phyloP scores from a whole-genome alignment of 495 filamentous ascomycete genomes.

The Hypoxylon lienhwacheense region DNA sequence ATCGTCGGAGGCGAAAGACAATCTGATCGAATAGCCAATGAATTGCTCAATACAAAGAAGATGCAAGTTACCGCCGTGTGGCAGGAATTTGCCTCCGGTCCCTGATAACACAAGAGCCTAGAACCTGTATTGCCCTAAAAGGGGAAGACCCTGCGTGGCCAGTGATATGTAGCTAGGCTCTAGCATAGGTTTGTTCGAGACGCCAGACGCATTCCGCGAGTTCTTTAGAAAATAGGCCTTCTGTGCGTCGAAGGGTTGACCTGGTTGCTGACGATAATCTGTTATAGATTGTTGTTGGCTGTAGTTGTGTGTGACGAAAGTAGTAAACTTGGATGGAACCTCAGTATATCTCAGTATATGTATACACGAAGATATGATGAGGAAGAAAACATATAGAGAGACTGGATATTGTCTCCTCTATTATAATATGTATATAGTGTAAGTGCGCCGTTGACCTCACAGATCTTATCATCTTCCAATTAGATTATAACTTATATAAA shows the following conservation, averaged over 20 bases:
- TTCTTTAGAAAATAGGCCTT: background rate
- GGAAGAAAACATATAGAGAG: too few species aligned
- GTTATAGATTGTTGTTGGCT: background rate
- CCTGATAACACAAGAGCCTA: conserved; percentile 13
- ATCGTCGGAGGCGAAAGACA: conserved; percentile 32
- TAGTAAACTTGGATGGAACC: conserved; percentile 29
- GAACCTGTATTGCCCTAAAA: conserved; percentile 17
- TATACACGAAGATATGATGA: too few species aligned
- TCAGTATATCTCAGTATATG: background rate
- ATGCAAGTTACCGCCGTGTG: conserved; percentile 33
- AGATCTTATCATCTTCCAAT: conserved; percentile 10
- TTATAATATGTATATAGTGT: too few species aligned
- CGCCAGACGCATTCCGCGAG: conserved; percentile 5
- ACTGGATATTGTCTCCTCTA: too few species aligned
- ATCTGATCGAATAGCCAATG: conserved; percentile 17
- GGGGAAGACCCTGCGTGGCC: conserved; percentile 6
- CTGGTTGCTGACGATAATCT: background rate
- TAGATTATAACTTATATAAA: too few species aligned
- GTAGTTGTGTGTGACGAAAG: conserved; percentile 31
- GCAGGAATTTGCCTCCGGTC: conserved; percentile 16
- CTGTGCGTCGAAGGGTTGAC: conserved; percentile 7
- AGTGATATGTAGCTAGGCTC: conserved; percentile 1
- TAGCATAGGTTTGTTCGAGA: conserved; percentile 4
- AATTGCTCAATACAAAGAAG: conserved; percentile 18
- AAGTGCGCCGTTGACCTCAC: too few species aligned